Percentiles rank a stretch among this genome's conserved stretches.
These are phyloP conservation scores for Nakaseomyces delphensis DNA, from an alignment of 1,139 yeast species.

Conservation along the genomic window DNA sequence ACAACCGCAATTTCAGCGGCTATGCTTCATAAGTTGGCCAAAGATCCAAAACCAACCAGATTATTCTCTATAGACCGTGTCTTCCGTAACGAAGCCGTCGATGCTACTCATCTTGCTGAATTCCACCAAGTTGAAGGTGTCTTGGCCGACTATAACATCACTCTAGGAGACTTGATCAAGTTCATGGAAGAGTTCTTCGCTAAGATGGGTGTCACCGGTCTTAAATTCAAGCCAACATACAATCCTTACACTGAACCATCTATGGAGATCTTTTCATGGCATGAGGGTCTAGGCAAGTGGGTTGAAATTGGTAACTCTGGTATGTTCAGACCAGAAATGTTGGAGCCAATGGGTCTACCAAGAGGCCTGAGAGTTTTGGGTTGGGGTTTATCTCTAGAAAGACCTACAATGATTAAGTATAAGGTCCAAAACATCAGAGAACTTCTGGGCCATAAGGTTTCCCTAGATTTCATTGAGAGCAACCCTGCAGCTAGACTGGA, in stretches of 20 bases:
- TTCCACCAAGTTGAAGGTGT: constrained; percentile 99
- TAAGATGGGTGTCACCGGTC: constrained; percentile 92
- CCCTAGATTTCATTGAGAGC: constrained; percentile 84
- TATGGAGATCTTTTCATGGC: constrained; percentile 95
- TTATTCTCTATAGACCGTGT: constrained; percentile 95
- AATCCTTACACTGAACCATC: constrained; percentile 99
- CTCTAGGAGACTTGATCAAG: constrained; percentile 93
- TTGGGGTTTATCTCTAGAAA: constrained; percentile 94
- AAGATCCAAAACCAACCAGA: constrained; percentile 84
- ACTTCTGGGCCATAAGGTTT: constrained; percentile 87
- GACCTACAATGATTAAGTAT: constrained; percentile 99
- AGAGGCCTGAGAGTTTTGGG: constrained; percentile 90
- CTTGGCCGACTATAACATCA: constrained; percentile 88
- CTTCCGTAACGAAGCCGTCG: constrained; percentile 99
- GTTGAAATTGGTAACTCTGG: constrained; percentile 99
- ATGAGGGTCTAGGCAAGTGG: constrained; percentile 90
- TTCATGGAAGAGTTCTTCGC: constrained; percentile 97
- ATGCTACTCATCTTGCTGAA: constrained; percentile 99
- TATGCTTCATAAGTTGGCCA: constrained; percentile 79
- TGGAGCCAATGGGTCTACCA: constrained; percentile 96
- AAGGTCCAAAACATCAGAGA: constrained; percentile 94
- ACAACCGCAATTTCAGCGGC: constrained; percentile 90
- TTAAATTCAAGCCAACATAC: constrained; percentile 97
- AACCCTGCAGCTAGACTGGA: constrained; percentile 98
- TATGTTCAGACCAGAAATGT: constrained; percentile 99